phyloP scores from a whole-genome alignment of 805 yeast species.

The Pichia ethanolica region DNA sequence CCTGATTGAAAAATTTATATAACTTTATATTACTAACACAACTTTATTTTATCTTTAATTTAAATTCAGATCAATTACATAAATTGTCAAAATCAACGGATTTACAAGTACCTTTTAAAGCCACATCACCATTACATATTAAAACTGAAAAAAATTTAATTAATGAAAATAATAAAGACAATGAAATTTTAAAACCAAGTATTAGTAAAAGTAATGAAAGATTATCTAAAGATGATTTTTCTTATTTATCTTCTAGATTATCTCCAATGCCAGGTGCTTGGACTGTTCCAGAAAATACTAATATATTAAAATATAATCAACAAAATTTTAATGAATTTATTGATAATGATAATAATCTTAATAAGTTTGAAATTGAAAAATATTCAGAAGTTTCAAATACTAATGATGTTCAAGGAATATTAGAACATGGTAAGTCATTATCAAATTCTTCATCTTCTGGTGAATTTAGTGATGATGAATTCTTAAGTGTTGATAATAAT shows the following conservation, averaged over 20 bases:
- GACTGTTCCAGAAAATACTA: constrained; percentile 14
- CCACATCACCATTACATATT: constrained; percentile 22
- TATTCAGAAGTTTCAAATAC: background rate
- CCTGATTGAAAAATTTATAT: too few species aligned
- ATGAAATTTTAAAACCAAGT: background rate
- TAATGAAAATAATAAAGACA: background rate
- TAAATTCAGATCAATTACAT: too few species aligned
- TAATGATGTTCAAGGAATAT: constrained; percentile 1
- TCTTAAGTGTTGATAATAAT: background rate
- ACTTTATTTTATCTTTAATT: too few species aligned
- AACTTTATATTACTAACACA: too few species aligned
- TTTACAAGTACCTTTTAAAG: constrained; percentile 16
- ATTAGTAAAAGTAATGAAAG: background rate
- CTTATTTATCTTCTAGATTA: constrained; percentile 18
- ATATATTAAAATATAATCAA: background rate
- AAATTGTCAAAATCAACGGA: too few species aligned
- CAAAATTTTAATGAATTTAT: constrained; percentile 1
- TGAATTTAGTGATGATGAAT: background rate
- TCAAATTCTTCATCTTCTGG: background rate
- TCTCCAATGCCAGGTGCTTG: constrained; percentile 27
- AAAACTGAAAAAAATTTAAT: background rate
- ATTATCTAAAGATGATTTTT: constrained; percentile 20
- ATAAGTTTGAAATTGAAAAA: background rate
- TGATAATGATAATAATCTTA: background rate
- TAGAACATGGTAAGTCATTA: background rate